These are phyloP conservation scores for Kwoniella bestiolae DNA, from an alignment of 768 basidiomycete species.

Conservation along the genomic window DNA sequence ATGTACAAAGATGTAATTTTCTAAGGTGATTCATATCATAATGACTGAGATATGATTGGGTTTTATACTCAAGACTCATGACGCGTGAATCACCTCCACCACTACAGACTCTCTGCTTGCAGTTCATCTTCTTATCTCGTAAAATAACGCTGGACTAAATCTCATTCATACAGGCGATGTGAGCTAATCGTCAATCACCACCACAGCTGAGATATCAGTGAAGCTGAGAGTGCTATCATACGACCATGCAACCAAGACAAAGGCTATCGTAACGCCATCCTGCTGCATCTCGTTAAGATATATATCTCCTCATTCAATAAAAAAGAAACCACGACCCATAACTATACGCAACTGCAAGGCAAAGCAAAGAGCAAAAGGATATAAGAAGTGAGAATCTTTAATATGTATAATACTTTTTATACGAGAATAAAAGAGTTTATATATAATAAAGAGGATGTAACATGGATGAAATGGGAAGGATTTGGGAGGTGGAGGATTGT, in stretches of 20 bases:
- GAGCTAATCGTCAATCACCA: too few relatives aligned
- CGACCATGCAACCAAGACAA: neutral
- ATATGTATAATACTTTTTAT: slow-evolving; percentile 12
- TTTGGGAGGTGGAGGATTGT: neutral
- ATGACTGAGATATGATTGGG: too few relatives aligned
- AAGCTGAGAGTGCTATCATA: too few relatives aligned
- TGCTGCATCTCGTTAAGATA: slow-evolving; percentile 16
- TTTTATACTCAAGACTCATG: too few relatives aligned
- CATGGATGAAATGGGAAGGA: slow-evolving; percentile 1
- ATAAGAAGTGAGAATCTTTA: slow-evolving; percentile 8
- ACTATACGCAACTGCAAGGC: slow-evolving; percentile 8
- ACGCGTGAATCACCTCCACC: too few relatives aligned
- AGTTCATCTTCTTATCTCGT: too few relatives aligned
- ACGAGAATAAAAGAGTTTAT: neutral
- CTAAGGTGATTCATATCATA: too few relatives aligned
- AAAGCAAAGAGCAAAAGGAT: slow-evolving; percentile 13
- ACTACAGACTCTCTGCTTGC: too few relatives aligned
- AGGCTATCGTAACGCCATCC: slow-evolving; percentile 11
- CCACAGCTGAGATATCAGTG: too few relatives aligned
- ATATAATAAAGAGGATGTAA: slow-evolving; percentile 1
- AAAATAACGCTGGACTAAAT: too few relatives aligned
- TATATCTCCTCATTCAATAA: slow-evolving; percentile 4
- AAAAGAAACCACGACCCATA: slow-evolving; percentile 25
- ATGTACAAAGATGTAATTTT: too few relatives aligned
- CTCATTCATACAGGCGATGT: too few relatives aligned